Percentiles rank a stretch among this genome's conserved stretches.
These are phyloP conservation scores for Neurospora sp. DNA, from an alignment of 495 filamentous ascomycete genomes.

Conservation along the genomic window DNA sequence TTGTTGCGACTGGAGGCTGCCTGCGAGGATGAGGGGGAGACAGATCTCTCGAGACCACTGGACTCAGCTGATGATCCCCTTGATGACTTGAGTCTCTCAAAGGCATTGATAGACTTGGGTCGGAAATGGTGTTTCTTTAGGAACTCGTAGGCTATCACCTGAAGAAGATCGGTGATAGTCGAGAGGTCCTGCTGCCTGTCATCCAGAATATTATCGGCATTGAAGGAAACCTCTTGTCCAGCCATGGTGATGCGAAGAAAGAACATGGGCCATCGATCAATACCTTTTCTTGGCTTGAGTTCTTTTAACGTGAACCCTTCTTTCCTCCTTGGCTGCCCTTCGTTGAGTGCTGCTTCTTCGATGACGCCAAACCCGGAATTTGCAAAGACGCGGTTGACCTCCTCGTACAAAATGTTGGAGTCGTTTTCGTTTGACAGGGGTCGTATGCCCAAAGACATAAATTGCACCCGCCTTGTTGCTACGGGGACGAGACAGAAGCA, in stretches of 20 bases:
- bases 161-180: slow-evolving; percentile 48
- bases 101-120: slow-evolving; percentile 29
- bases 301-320: slow-evolving; percentile 46
- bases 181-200: slow-evolving; percentile 27
- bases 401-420: slow-evolving; percentile 62
- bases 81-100: slow-evolving; percentile 10
- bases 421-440: slow-evolving; percentile 44
- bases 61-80: neutral
- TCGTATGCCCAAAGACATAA: slow-evolving; percentile 62
- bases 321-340: slow-evolving; percentile 15
- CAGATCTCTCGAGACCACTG: neutral
- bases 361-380: slow-evolving; percentile 66
- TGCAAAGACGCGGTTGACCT: slow-evolving; percentile 68
- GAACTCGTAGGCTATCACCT: slow-evolving; percentile 55
- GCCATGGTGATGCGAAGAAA: slow-evolving; percentile 57
- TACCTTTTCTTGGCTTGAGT: slow-evolving; percentile 50
- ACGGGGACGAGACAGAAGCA: slow-evolving; percentile 60
- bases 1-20: neutral
- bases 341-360: slow-evolving; percentile 32
- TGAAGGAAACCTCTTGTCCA: neutral
- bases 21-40: neutral
- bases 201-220: slow-evolving; percentile 27
- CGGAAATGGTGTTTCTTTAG: slow-evolving; percentile 56
- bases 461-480: slow-evolving; percentile 64
- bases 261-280: slow-evolving; percentile 90